Conservation (phyloP, 257 asterid genomes). For the Echites panduratus region DNA sequence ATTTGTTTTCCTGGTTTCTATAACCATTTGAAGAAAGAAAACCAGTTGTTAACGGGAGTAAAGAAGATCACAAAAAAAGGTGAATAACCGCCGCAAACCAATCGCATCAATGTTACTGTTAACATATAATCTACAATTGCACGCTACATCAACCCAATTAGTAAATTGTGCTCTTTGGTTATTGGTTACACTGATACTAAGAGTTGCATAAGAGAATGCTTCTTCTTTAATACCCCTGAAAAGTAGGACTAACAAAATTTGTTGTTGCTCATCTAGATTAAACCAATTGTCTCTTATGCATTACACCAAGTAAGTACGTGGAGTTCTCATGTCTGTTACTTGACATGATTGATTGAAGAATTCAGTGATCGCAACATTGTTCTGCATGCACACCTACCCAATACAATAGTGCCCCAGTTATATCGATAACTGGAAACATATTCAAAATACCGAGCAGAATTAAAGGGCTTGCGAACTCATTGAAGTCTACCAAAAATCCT, state of each 20-base stretch:
- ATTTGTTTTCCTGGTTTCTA: background rate
- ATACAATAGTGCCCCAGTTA: background rate
- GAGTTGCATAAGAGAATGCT: background rate
- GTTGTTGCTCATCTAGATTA: background rate
- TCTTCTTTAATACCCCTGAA: background rate
- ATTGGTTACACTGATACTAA: background rate
- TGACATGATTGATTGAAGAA: no score
- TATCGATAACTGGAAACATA: background rate
- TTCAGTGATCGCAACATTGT: background rate
- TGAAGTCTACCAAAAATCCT: background rate
- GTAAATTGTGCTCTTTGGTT: background rate
- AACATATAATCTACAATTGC: background rate
- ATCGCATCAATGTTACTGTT: background rate
- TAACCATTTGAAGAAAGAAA: background rate
- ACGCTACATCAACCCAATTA: background rate
- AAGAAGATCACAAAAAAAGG: background rate
- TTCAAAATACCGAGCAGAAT: background rate
- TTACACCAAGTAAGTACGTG: background rate
- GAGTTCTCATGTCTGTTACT: background rate
- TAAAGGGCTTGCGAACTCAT: background rate
- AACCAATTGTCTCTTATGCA: background rate
- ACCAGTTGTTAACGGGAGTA: background rate
- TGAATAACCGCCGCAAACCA: background rate
- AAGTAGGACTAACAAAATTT: no score
- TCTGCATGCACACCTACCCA: background rate